Evolutionary conservation across 352 stramenopile genomes (phyloP).

Genomic region (Phytophthora sansomeana): DNA sequence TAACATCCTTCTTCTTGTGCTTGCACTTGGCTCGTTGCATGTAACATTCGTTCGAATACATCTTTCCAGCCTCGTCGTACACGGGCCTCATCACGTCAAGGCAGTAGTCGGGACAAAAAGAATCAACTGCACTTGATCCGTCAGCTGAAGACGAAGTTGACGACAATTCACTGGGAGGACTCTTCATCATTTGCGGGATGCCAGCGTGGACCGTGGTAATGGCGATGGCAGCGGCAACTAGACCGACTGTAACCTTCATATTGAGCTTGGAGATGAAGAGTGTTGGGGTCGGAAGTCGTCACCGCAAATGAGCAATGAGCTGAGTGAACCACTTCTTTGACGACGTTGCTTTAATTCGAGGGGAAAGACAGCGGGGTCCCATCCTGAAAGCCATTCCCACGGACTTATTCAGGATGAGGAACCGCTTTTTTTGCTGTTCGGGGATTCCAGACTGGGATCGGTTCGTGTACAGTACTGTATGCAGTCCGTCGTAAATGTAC

Average conservation of each 20-base stretch:
- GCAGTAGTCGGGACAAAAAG: conserved; percentile 18
- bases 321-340: not conserved
- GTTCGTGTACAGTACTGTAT: not conserved
- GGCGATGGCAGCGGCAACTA: not conserved
- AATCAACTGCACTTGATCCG: not conserved
- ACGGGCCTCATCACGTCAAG: conserved; percentile 19
- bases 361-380: not conserved
- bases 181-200: not conserved
- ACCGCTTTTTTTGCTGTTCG: conserved; percentile 26
- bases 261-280: not conserved
- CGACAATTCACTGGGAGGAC: not conserved
- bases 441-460: conserved; percentile 19
- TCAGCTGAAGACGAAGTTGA: conserved; percentile 4
- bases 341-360: not conserved
- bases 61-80: conserved; percentile 23
- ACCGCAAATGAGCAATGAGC: not conserved
- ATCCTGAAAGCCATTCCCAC: conserved; percentile 7
- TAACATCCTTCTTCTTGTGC: not conserved
- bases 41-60: conserved; percentile 23
- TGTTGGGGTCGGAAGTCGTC: not conserved
- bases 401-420: conserved; percentile 26
- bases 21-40: conserved; percentile 25
- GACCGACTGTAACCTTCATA: not conserved
- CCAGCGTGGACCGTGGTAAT: not conserved
- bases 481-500: too few species aligned